Base-by-base conservation (phyloP, 345 rosid species). In the Gossypium mustelinum region DNA sequence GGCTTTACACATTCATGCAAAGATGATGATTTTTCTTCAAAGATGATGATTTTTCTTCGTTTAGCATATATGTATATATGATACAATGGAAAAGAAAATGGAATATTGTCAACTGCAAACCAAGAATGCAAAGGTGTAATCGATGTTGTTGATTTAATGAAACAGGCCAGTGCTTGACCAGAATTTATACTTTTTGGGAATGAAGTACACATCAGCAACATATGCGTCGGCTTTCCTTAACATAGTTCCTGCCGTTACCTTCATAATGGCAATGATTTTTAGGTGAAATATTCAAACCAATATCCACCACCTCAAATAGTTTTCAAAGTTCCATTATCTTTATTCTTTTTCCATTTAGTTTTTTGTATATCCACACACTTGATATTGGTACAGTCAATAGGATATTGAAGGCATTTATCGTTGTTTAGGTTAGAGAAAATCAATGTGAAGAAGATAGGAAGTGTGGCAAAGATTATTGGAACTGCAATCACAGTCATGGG, bases 391-490 rank as follows among this genome's bases (percentile, higher is more conserved):
- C 25, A 16, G 27, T 59, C 41, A 63, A 63, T 41, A n/a, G 2
- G 68, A 39, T 51, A 3, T 9, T 62, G 1, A 8, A 34, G 17
- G 27, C 11, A 18, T 39, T 44, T 20, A 45, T 44, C 34, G 3
- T 39, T 17, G 22, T 34, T 34, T 63, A 94, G 98, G 87, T 61
- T 94, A 71, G 98, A 94, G 81, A 88, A 55, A 2, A 86, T 94
- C 44, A 83, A 90, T 52, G 39, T 85, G 60, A 90, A 79, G 86
- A 90, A 84, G 81, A 18, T 83, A 48, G 91, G 76, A 7, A 89
- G 97, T 82, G 34, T 88, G 44, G 97, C 97, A 12, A 94, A 92
- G 78, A 86, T 90, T 2, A 12, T 89, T 10, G 98, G 98, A 71
- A 94, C 98, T 11, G 84, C 59, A 2, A 80, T 94, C 52, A 92